Base-by-base conservation (phyloP, 768 basidiomycete genomes). In the Agrocybe chaxingu region DNA sequence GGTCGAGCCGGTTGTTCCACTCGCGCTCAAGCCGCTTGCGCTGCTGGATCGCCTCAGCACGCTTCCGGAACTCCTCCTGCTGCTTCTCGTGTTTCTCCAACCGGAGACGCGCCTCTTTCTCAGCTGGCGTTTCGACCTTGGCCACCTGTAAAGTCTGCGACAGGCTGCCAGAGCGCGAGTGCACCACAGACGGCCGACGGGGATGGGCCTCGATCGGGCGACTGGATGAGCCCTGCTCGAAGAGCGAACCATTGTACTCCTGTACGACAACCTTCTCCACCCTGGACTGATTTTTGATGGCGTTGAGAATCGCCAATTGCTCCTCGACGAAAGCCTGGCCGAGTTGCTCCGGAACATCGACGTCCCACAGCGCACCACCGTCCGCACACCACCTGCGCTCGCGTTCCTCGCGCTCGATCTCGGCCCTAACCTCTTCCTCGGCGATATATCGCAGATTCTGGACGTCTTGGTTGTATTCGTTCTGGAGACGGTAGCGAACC, bases 31-130 rank as follows among this genome's bases (percentile, higher is more conserved):
- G 45, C 5, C 46, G 51, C 33, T 60, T 58, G 47, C 57, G 55
- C 31, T 48, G 47, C 24, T 55, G 42, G 24, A 64, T 62, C 7
- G 53, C 61, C 46, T 62, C 58, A 2, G 61, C 63, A 8, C 58
- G 57, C 31, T 52, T 51, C 31, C 53, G 56, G 48, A 62, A 64
- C 38, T 62, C 61, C 18, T 59, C 63, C 52, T 64, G 63, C 42
- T 60, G 63, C 24, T 51, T 45, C 42, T 51, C 52, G n/a, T 57
- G 52, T n/a, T 55, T 52, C 42, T 58, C 56, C 3, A 50, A 50
- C 10, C 50, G 51, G 8, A 34, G 30, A 18, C 38, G 45, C 3
- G 35, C 47, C 43, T 57, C 56, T 18, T 48, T 40, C 12, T 48
- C 48, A 30, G 35, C 13, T 3, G 30, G 12, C 16, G 11, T 43